Percentiles rank a stretch among this genome's conserved stretches.
These are phyloP conservation scores for Annulohypoxylon bovei DNA, from an alignment of 495 filamentous ascomycete species.

Conservation along the genomic window DNA sequence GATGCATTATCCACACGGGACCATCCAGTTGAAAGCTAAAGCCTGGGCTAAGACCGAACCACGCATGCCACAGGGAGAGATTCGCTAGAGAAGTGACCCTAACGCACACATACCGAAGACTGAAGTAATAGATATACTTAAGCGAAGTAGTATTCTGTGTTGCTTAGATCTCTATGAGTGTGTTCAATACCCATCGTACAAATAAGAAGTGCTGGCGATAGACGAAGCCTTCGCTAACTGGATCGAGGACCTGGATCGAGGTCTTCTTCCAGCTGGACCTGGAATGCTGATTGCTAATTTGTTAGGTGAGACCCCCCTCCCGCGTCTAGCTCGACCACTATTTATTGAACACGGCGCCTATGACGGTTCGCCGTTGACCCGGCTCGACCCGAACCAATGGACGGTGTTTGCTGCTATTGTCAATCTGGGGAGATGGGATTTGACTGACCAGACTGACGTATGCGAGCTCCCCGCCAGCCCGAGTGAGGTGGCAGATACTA, in stretches of 20 bases:
- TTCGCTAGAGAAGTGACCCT: slow-evolving; percentile 4
- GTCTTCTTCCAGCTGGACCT: slow-evolving; percentile 21
- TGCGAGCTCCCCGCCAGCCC: slow-evolving; percentile 32
- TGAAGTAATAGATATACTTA: slow-evolving; percentile 20
- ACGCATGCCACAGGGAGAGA: not conserved
- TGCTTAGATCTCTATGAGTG: slow-evolving; percentile 18
- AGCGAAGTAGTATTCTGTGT: slow-evolving; percentile 8
- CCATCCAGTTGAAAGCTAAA: slow-evolving; percentile 10
- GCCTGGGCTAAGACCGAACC: not conserved
- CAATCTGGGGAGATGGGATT: slow-evolving; percentile 25
- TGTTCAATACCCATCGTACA: not conserved
- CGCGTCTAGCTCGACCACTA: slow-evolving; percentile 10
- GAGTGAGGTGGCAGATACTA: slow-evolving; percentile 23
- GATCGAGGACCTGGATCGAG: slow-evolving; percentile 5
- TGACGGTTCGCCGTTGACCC: slow-evolving; percentile 28
- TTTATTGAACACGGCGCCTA: slow-evolving; percentile 28
- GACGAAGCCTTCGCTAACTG: slow-evolving; percentile 9
- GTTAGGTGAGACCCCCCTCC: slow-evolving; percentile 17
- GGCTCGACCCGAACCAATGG: slow-evolving; percentile 36
- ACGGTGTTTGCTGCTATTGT: slow-evolving; percentile 7
- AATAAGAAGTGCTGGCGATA: slow-evolving; percentile 4
- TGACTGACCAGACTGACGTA: slow-evolving; percentile 38
- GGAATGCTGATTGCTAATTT: slow-evolving; percentile 26
- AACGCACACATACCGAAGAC: not conserved
- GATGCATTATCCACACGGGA: not conserved